These are phyloP conservation scores for Pleurotus giganteus DNA, from an alignment of 768 basidiomycete species.

Conservation along the genomic window DNA sequence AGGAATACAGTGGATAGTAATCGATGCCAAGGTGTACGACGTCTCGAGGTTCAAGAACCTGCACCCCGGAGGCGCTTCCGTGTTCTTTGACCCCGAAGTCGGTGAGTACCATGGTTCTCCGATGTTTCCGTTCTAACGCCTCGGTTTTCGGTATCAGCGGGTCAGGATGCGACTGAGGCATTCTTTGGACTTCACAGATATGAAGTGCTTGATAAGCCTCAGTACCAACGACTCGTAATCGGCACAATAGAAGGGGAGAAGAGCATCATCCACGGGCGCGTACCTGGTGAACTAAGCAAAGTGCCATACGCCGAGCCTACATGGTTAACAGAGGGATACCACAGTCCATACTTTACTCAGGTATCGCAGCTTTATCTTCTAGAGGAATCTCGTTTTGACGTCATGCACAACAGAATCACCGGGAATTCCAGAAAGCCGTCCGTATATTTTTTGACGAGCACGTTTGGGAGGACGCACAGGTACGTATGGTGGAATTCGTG, in stretches of 20 bases:
- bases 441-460: conserved; percentile 73
- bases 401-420: conserved; percentile 44
- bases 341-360: conserved; percentile 67
- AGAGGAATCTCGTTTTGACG: conserved; percentile 3
- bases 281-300: conserved; percentile 58
- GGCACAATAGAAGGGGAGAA: conserved; percentile 69
- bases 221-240: conserved; percentile 71
- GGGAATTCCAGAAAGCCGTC: conserved; percentile 54
- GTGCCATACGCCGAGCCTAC: conserved; percentile 85
- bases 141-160: conserved; percentile 47
- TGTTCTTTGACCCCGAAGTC: conserved; percentile 75
- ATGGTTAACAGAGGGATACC: conserved; percentile 63
- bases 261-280: conserved; percentile 45
- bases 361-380: conserved; percentile 41
- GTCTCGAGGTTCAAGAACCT: conserved; percentile 75
- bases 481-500: conserved; percentile 18
- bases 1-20: conserved; percentile 65
- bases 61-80: conserved; percentile 81
- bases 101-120: conserved; percentile 53
- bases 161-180: conserved; percentile 81
- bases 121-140: neutral
- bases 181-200: conserved; percentile 90
- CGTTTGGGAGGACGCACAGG: conserved; percentile 51
- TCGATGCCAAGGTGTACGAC: conserved; percentile 84
- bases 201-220: conserved; percentile 76